phyloP scores from a whole-genome alignment of 352 stramenopile genomes.

The Lagenidium giganteum region DNA sequence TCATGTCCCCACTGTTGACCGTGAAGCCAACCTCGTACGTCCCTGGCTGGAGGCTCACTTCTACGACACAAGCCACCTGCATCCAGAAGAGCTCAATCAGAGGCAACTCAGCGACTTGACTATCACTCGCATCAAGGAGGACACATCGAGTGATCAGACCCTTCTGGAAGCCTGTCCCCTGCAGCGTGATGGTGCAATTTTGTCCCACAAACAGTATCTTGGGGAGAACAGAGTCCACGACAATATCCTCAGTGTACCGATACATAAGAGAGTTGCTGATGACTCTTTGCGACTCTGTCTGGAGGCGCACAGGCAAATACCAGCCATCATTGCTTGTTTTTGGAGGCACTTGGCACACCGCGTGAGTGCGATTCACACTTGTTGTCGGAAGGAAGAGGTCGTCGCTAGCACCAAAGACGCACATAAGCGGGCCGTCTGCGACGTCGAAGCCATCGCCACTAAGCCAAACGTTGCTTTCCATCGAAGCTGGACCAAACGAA shows the following conservation, averaged over 20 bases:
- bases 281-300: constrained; percentile 6
- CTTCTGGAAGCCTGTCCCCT: background rate
- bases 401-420: constrained; percentile 32
- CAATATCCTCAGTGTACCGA: constrained; percentile 20
- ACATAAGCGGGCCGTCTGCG: constrained; percentile 6
- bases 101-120: background rate
- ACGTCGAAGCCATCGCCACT: background rate
- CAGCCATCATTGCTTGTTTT: constrained; percentile 8
- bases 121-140: constrained; percentile 1
- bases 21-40: no score
- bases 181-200: background rate
- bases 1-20: background rate
- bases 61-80: background rate
- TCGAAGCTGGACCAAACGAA: constrained; percentile 1
- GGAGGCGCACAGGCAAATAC: constrained; percentile 27
- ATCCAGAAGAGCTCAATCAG: background rate
- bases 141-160: background rate
- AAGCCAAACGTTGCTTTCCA: background rate
- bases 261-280: constrained; percentile 37
- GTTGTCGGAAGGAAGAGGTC: constrained; percentile 5
- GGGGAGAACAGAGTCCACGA: constrained; percentile 11
- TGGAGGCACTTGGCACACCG: constrained; percentile 22
- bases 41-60: background rate
- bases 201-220: background rate
- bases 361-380: constrained; percentile 19